A percentile compares a stretch with the other conserved stretches of the same genome.
Conservation (phyloP, 1,139 yeast genomes). For the Lodderomyces margitis region DNA sequence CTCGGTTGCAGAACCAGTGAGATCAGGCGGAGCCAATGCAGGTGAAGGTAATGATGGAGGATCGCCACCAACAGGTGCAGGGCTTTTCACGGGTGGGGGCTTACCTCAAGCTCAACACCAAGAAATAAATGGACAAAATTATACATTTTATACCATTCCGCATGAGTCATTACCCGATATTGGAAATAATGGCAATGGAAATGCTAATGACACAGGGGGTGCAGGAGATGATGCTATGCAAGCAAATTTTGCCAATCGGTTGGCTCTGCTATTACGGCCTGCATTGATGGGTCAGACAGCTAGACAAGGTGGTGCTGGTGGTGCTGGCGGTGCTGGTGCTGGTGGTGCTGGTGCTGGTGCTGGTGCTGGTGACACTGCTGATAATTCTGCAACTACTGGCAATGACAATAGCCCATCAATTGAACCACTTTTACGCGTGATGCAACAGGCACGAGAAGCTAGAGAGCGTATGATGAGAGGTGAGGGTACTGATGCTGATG, state of each 20-base stretch:
- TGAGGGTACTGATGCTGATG: too few relatives aligned
- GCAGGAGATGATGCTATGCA: not conserved
- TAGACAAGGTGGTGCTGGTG: not conserved
- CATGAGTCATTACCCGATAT: not conserved
- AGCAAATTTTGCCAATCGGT: slow-evolving; percentile 1
- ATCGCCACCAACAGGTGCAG: slow-evolving; percentile 10
- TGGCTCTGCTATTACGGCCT: slow-evolving; percentile 1
- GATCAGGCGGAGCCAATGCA: slow-evolving; percentile 3
- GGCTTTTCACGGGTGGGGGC: not conserved
- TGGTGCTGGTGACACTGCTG: not conserved
- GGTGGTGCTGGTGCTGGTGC: not conserved
- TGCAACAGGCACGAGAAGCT: slow-evolving; percentile 1
- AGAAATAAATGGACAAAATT: slow-evolving; percentile 3
- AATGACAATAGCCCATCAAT: not conserved
- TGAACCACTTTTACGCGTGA: not conserved
- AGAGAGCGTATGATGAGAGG: not conserved
- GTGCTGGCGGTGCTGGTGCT: not conserved
- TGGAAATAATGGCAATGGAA: slow-evolving; percentile 1
- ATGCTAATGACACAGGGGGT: not conserved
- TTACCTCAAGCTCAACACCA: slow-evolving; percentile 1
- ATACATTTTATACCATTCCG: slow-evolving; percentile 1
- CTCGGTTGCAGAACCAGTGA: slow-evolving; percentile 36
- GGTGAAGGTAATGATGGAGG: slow-evolving; percentile 7
- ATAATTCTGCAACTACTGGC: not conserved
- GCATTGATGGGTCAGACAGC: slow-evolving; percentile 1